Conservation (phyloP, 129 eudicot genomes). For the Solidago caesia region DNA sequence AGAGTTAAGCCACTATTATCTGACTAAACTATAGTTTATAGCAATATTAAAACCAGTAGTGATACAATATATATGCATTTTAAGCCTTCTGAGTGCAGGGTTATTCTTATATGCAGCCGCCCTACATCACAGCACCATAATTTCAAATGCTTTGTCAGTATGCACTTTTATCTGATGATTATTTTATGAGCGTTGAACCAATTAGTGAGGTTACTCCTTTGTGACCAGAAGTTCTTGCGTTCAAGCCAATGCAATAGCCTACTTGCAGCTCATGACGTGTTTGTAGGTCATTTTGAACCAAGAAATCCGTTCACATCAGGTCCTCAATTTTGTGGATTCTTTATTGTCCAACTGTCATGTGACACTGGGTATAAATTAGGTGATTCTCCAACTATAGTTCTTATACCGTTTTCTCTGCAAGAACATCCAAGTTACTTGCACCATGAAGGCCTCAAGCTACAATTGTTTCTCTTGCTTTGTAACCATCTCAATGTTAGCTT, state of each 20-base stretch:
- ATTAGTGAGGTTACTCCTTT: background rate
- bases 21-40: slow-evolving; percentile 11
- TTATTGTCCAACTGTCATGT: slow-evolving; percentile 24
- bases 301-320: background rate
- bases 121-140: slow-evolving; percentile 35
- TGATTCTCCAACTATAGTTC: slow-evolving; percentile 19
- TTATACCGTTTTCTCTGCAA: background rate
- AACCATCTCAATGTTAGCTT: slow-evolving; percentile 37
- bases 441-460: slow-evolving; percentile 33
- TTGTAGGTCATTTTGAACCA: background rate
- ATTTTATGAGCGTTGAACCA: background rate
- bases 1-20: slow-evolving; percentile 13
- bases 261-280: background rate
- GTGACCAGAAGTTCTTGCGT: background rate
- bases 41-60: slow-evolving; percentile 29
- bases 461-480: slow-evolving; percentile 32
- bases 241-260: background rate
- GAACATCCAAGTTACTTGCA: background rate
- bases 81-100: slow-evolving; percentile 26
- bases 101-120: slow-evolving; percentile 31
- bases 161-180: slow-evolving; percentile 14
- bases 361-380: slow-evolving; percentile 24
- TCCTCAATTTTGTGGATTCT: background rate
- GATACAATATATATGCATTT: background rate
- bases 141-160: slow-evolving; percentile 24